phyloP scores from a whole-genome alignment of 2,329 filamentous ascomycete genomes.

The Penicillium nordicum region DNA sequence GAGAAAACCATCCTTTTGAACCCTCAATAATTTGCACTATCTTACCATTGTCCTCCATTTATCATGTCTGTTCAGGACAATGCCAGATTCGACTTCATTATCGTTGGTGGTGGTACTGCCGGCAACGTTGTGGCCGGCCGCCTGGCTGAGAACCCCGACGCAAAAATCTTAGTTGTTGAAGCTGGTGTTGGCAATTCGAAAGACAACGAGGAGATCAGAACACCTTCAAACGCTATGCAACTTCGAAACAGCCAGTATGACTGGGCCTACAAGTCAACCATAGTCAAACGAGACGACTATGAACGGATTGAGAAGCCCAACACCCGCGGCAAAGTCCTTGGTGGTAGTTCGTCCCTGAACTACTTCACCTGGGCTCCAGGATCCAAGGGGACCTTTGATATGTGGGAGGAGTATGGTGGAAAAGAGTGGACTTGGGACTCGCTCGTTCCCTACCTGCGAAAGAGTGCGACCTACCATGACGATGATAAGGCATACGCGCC shows the following conservation, averaged over 20 bases:
- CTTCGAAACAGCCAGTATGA: slow-evolving; percentile 58
- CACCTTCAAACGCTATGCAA: slow-evolving; percentile 55
- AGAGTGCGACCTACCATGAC: slow-evolving; percentile 58
- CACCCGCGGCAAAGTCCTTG: slow-evolving; percentile 58
- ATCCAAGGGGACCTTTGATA: slow-evolving; percentile 55
- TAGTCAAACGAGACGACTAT: slow-evolving; percentile 56
- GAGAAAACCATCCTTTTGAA: neutral
- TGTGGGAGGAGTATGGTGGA: slow-evolving; percentile 47
- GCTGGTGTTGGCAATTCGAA: slow-evolving; percentile 45
- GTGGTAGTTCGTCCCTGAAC: slow-evolving; percentile 58
- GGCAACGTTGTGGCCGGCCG: slow-evolving; percentile 47
- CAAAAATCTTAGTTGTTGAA: slow-evolving; percentile 39
- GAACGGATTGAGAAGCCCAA: slow-evolving; percentile 62
- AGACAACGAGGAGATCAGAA: slow-evolving; percentile 53
- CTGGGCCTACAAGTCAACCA: slow-evolving; percentile 61
- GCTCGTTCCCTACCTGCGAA: slow-evolving; percentile 52
- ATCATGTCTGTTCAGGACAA: slow-evolving; percentile 1
- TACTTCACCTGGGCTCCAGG: slow-evolving; percentile 64
- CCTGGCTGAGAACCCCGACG: slow-evolving; percentile 50
- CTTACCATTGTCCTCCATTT: neutral
- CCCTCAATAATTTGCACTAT: neutral
- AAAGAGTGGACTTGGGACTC: slow-evolving; percentile 56
- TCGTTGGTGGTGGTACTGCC: slow-evolving; percentile 38
- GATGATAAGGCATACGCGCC: slow-evolving; percentile 48
- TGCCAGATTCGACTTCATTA: slow-evolving; percentile 30